phyloP scores from a whole-genome alignment of 1,284 basidiomycete species.

The Ustilago lituana region DNA sequence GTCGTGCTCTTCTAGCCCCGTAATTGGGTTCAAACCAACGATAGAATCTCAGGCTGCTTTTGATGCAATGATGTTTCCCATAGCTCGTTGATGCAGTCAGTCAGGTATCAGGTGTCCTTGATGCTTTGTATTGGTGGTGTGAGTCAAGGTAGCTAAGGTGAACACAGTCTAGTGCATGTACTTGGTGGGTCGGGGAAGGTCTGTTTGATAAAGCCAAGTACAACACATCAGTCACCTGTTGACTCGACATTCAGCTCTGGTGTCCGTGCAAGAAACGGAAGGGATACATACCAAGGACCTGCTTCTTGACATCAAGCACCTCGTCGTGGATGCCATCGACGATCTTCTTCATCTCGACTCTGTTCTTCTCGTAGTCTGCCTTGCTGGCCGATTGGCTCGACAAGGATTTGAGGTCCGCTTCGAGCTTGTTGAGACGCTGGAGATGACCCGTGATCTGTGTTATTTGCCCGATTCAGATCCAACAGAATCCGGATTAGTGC shows the following conservation, averaged over 20 bases:
- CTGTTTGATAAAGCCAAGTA: constrained; percentile 3
- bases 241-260: too few species aligned
- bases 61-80: too few species aligned
- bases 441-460: constrained; percentile 45
- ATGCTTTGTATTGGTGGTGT: too few species aligned
- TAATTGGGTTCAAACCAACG: too few species aligned
- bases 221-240: too few species aligned
- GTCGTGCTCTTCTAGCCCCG: constrained; percentile 31
- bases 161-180: constrained; percentile 50
- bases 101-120: too few species aligned
- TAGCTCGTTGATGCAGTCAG: too few species aligned
- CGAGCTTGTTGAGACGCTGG: constrained; percentile 46
- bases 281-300: constrained; percentile 32
- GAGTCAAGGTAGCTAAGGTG: too few species aligned
- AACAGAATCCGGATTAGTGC: too few species aligned
- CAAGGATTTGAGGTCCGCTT: constrained; percentile 48
- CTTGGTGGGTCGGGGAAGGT: constrained; percentile 46
- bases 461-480: too few species aligned
- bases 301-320: constrained; percentile 45
- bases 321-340: constrained; percentile 52
- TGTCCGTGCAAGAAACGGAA: too few species aligned
- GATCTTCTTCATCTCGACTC: constrained; percentile 44
- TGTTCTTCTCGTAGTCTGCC: constrained; percentile 35
- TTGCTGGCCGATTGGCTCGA: constrained; percentile 23
- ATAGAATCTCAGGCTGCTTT: too few species aligned